phyloP scores from a whole-genome alignment of 768 basidiomycete species.

The Favolaschia claudopus region DNA sequence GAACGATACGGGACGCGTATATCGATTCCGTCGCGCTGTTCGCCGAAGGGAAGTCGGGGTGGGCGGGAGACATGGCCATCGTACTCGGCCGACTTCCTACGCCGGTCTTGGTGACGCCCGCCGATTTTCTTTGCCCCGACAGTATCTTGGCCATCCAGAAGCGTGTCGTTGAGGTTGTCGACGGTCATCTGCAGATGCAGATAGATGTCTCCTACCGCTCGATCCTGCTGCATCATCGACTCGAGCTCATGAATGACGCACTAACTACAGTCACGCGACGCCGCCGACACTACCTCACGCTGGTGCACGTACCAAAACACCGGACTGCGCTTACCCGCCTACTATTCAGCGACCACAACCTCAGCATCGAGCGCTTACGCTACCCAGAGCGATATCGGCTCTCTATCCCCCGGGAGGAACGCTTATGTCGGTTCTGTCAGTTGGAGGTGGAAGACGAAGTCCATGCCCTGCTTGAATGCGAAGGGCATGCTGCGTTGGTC shows the following conservation, averaged over 20 bases:
- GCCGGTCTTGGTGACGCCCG: not conserved
- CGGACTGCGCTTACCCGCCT: too few relatives aligned
- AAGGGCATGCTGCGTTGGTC: not conserved
- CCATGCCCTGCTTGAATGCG: not conserved
- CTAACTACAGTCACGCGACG: not conserved
- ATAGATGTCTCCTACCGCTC: not conserved
- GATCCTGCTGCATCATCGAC: not conserved
- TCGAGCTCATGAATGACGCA: not conserved
- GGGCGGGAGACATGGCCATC: not conserved
- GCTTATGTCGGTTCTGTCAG: not conserved
- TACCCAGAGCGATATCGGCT: not conserved
- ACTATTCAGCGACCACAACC: not conserved
- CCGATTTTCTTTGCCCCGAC: not conserved
- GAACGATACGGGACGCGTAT: not conserved
- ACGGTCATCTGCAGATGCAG: not conserved
- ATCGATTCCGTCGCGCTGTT: not conserved
- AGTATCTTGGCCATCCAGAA: not conserved
- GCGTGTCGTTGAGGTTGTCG: not conserved
- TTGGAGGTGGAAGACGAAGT: not conserved
- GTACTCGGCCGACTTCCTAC: not conserved
- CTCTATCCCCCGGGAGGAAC: not conserved
- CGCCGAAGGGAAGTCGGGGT: not conserved
- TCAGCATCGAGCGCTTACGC: not conserved
- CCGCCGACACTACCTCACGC: not conserved
- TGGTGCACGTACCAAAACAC: not conserved